Conservation (phyloP, 345 rosid genomes). For the Microthlaspi erraticum region DNA sequence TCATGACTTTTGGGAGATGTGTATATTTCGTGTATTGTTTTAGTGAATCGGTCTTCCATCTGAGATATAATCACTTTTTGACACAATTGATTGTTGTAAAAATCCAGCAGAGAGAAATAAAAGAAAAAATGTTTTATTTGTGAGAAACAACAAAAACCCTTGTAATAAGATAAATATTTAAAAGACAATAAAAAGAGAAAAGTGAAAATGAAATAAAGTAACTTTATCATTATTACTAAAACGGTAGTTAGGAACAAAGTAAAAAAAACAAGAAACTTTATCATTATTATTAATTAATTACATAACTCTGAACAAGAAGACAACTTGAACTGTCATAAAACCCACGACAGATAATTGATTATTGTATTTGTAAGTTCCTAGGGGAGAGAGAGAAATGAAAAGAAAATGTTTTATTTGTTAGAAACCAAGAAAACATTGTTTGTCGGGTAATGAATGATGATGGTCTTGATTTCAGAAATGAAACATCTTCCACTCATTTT, state of each 20-base stretch:
- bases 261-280: conserved; percentile 24
- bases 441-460: conserved; percentile 32
- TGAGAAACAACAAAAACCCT: conserved; percentile 38
- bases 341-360: conserved; percentile 23
- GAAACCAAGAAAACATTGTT: conserved; percentile 40
- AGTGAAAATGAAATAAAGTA: conserved; percentile 43
- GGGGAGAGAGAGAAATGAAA: conserved; percentile 8
- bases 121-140: conserved; percentile 31
- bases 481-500: not conserved
- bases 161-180: conserved; percentile 6
- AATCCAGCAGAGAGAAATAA: conserved; percentile 15
- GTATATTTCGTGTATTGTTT: too few species aligned
- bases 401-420: conserved; percentile 30
- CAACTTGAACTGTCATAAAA: conserved; percentile 42
- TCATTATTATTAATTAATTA: conserved; percentile 30
- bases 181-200: conserved; percentile 9
- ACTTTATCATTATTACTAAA: too few species aligned
- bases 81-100: conserved; percentile 27
- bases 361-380: conserved; percentile 30
- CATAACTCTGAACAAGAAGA: conserved; percentile 46
- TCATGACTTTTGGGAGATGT: too few species aligned
- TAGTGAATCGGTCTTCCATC: too few species aligned
- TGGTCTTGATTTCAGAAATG: conserved; percentile 39
- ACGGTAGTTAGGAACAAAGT: conserved; percentile 40
- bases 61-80: too few species aligned